Evolutionary conservation across 305 asterid genomes (phyloP).

Genomic region (Fraxinus paxiana): DNA sequence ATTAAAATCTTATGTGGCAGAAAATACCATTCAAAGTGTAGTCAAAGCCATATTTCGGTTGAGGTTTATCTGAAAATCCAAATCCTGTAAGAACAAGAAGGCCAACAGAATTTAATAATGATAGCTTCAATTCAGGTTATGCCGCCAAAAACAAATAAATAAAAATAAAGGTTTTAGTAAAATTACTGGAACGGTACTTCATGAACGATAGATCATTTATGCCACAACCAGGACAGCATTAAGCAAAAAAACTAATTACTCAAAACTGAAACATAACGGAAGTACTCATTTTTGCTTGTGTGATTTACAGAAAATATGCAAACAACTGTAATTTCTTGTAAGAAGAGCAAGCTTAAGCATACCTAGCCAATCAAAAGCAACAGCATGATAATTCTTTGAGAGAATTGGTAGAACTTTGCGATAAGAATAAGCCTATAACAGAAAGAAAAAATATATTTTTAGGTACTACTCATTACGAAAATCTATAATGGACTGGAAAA

Average conservation of each 20-base stretch:
- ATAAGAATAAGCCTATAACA: slow-evolving; percentile 76
- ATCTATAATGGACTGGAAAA: neutral
- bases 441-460: slow-evolving; percentile 15
- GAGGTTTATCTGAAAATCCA: slow-evolving; percentile 98
- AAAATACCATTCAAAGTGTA: slow-evolving; percentile 73
- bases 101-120: slow-evolving; percentile 10
- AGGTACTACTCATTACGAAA: neutral
- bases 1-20: neutral
- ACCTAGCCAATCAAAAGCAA: slow-evolving; percentile 96
- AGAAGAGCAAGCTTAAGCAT: slow-evolving; percentile 21
- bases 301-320: neutral
- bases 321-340: slow-evolving; percentile 1
- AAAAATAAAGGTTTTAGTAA: neutral
- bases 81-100: slow-evolving; percentile 55
- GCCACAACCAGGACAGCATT: neutral
- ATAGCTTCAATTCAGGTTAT: neutral
- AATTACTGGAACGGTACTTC: neutral
- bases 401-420: slow-evolving; percentile 84
- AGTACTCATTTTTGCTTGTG: slow-evolving; percentile 1
- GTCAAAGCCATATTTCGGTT: slow-evolving; percentile 84
- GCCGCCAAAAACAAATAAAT: too few relatives aligned
- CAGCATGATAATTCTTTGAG: slow-evolving; percentile 63
- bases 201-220: neutral
- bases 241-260: neutral
- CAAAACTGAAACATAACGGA: neutral